Percentiles rank a stretch among this genome's conserved stretches.
These are phyloP conservation scores for Chondrostereum purpureum DNA, from an alignment of 1,284 basidiomycete genomes.

Conservation along the genomic window DNA sequence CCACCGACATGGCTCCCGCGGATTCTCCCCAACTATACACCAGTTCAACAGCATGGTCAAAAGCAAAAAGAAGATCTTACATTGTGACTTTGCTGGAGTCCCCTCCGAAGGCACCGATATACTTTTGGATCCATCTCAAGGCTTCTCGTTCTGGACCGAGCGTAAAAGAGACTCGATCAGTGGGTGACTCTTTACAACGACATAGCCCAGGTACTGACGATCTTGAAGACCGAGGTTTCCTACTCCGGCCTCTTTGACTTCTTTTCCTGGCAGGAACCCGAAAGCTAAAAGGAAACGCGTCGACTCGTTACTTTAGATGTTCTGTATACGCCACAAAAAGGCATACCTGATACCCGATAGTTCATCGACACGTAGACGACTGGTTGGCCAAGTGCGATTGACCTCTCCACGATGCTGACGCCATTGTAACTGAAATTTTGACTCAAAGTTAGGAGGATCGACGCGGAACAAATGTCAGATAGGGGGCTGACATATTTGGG, in stretches of 20 bases:
- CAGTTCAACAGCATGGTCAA: not conserved
- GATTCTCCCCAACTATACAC: slow-evolving; percentile 48
- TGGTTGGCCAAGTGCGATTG: slow-evolving; percentile 38
- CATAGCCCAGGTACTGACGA: slow-evolving; percentile 20
- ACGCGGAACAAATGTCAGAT: not conserved
- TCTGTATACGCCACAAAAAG: not conserved
- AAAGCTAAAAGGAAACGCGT: slow-evolving; percentile 17
- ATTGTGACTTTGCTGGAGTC: slow-evolving; percentile 52
- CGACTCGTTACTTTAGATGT: not conserved
- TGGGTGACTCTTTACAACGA: not conserved
- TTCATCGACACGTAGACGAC: slow-evolving; percentile 53
- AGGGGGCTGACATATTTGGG: no score
- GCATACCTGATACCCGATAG: slow-evolving; percentile 31
- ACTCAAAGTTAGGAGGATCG: slow-evolving; percentile 10
- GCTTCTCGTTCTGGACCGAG: slow-evolving; percentile 40
- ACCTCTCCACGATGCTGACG: slow-evolving; percentile 37
- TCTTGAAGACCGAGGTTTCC: slow-evolving; percentile 41
- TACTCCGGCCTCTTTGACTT: slow-evolving; percentile 36
- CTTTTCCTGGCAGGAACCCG: slow-evolving; percentile 36
- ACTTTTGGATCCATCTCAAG: slow-evolving; percentile 60
- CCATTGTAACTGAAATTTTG: slow-evolving; percentile 35
- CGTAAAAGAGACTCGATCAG: slow-evolving; percentile 1
- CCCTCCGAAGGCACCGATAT: slow-evolving; percentile 59
- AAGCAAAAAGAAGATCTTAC: slow-evolving; percentile 24
- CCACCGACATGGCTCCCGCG: slow-evolving; percentile 46